Evolutionary conservation across 2,329 filamentous ascomycete species (phyloP).

Genomic region (Fusarium sublunatum): DNA sequence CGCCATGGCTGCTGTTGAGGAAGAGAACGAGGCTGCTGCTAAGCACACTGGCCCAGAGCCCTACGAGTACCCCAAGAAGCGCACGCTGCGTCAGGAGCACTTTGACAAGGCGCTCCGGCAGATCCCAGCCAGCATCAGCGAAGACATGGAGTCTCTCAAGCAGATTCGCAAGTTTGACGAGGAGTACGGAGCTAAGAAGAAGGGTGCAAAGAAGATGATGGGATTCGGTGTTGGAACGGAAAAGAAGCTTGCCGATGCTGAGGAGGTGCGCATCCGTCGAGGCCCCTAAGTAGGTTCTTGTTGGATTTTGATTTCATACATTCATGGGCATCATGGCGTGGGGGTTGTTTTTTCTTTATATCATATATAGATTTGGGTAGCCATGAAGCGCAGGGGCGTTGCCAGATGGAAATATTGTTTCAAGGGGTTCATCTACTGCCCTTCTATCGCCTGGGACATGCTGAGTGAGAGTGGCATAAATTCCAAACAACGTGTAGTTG

Average conservation of each 20-base stretch:
- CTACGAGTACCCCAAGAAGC: constrained; percentile 71
- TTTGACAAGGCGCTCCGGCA: constrained; percentile 89
- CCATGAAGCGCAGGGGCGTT: constrained; percentile 2
- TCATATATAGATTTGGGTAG: constrained; percentile 31
- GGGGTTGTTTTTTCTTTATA: constrained; percentile 18
- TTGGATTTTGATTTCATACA: constrained; percentile 3
- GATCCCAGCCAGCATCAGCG: constrained; percentile 90
- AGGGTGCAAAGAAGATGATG: constrained; percentile 69
- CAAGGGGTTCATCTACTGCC: background rate
- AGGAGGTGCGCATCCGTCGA: constrained; percentile 59
- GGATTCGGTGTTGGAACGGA: constrained; percentile 66
- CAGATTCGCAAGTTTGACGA: constrained; percentile 96
- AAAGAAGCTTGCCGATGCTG: constrained; percentile 51
- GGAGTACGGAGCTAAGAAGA: constrained; percentile 86
- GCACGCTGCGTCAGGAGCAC: constrained; percentile 70
- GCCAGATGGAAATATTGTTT: constrained; percentile 2
- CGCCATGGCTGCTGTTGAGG: constrained; percentile 80
- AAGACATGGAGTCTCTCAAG: constrained; percentile 88
- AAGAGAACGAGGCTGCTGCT: constrained; percentile 67
- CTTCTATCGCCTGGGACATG: background rate
- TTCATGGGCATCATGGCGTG: constrained; percentile 15
- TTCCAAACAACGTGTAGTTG: constrained; percentile 28
- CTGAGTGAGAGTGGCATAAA: constrained; percentile 15
- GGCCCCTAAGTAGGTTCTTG: constrained; percentile 23
- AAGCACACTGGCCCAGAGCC: constrained; percentile 55